Percentiles rank a stretch among this genome's conserved stretches.
Evolutionary conservation across 352 stramenopile genomes (phyloP).

Genomic region (Elongisporangium prolatum): DNA sequence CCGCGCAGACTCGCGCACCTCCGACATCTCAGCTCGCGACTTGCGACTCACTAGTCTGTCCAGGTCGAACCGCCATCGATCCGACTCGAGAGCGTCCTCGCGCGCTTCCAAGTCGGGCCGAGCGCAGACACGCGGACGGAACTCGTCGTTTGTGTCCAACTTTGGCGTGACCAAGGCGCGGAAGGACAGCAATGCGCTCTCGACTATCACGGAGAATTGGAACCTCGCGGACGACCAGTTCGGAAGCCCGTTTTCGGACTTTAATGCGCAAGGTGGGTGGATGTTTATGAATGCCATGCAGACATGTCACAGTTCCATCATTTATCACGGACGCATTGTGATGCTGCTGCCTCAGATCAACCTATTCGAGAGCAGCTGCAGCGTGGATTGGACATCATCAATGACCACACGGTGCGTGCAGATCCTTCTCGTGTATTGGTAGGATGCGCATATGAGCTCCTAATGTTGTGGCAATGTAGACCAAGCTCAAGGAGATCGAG

Average conservation of each 20-base stretch:
- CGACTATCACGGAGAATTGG: conserved; percentile 86
- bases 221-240: conserved; percentile 78
- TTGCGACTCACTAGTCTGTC: conserved; percentile 57
- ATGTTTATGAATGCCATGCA: conserved; percentile 1
- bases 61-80: conserved; percentile 36
- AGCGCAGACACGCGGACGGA: conserved; percentile 29
- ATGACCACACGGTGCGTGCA: conserved; percentile 70
- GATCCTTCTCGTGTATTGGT: neutral
- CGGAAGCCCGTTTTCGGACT: conserved; percentile 68
- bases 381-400: conserved; percentile 78
- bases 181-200: conserved; percentile 73
- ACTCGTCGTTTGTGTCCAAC: conserved; percentile 76
- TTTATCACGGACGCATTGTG: neutral
- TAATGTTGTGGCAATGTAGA: conserved; percentile 30
- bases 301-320: neutral
- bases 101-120: conserved; percentile 45
- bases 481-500: conserved; percentile 85
- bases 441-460: neutral
- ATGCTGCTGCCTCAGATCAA: conserved; percentile 37
- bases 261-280: conserved; percentile 65
- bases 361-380: conserved; percentile 81
- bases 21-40: conserved; percentile 63
- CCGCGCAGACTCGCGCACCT: conserved; percentile 71
- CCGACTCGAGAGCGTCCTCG: conserved; percentile 61
- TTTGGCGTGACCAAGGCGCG: conserved; percentile 62